These are phyloP conservation scores for Mangifera indica DNA, from an alignment of 345 rosid genomes.

Conservation along the genomic window DNA sequence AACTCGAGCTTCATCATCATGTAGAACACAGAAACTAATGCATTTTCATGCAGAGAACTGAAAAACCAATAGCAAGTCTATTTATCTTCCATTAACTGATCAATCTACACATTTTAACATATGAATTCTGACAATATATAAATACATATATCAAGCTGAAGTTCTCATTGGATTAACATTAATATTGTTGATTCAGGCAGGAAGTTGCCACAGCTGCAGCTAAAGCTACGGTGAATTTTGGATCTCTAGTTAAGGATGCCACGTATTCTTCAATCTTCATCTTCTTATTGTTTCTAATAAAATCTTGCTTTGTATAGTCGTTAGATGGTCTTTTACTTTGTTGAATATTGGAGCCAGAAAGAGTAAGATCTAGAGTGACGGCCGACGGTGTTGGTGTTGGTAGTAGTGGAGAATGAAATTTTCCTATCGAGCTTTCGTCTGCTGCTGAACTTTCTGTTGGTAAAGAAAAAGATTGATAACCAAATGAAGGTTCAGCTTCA, in stretches of 20 bases:
- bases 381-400: not conserved
- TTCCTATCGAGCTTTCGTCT: not conserved
- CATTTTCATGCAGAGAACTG: not conserved
- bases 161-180: not conserved
- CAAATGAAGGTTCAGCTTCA: slow-evolving; percentile 9
- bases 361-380: slow-evolving; percentile 34
- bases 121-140: not conserved
- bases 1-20: not conserved
- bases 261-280: slow-evolving; percentile 36
- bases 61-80: not conserved
- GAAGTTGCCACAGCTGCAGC: slow-evolving; percentile 49
- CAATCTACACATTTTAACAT: not conserved
- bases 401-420: too few species aligned
- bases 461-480: not conserved
- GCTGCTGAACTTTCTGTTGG: not conserved
- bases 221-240: slow-evolving; percentile 37
- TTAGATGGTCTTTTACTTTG: not conserved
- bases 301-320: not conserved
- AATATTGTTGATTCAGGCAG: not conserved
- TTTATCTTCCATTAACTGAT: not conserved
- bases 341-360: slow-evolving; percentile 18
- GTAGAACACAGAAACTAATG: not conserved
- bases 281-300: slow-evolving; percentile 1
- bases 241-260: slow-evolving; percentile 41
- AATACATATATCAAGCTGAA: not conserved